Conservation (phyloP, 345 rosid species). For the Brassica carinata region DNA sequence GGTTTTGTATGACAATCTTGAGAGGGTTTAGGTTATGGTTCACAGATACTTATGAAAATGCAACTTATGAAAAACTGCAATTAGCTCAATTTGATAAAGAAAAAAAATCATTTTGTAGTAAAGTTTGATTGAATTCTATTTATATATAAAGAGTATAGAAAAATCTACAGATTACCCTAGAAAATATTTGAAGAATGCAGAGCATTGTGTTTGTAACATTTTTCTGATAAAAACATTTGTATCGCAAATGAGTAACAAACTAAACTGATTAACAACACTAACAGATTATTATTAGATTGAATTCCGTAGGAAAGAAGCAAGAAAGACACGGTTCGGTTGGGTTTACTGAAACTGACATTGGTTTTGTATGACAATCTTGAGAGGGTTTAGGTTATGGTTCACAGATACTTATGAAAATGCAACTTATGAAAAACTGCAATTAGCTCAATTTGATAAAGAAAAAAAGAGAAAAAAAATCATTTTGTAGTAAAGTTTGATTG, state of each 20-base stretch:
- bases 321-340: not conserved
- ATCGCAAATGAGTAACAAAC: not conserved
- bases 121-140: not conserved
- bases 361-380: not conserved
- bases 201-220: not conserved
- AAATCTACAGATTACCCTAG: not conserved
- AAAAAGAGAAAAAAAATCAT: no score
- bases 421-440: not conserved
- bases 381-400: not conserved
- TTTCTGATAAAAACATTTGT: not conserved
- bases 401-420: no score
- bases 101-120: no score
- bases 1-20: not conserved
- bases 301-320: not conserved
- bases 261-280: not conserved
- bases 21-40: not conserved
- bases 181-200: not conserved
- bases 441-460: not conserved
- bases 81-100: no score
- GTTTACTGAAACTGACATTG: not conserved
- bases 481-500: not conserved
- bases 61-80: no score
- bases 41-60: no score
- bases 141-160: not conserved
- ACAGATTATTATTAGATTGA: not conserved